Conservation (phyloP, 2,329 filamentous ascomycete genomes). For the Nectriaceae sp. region DNA sequence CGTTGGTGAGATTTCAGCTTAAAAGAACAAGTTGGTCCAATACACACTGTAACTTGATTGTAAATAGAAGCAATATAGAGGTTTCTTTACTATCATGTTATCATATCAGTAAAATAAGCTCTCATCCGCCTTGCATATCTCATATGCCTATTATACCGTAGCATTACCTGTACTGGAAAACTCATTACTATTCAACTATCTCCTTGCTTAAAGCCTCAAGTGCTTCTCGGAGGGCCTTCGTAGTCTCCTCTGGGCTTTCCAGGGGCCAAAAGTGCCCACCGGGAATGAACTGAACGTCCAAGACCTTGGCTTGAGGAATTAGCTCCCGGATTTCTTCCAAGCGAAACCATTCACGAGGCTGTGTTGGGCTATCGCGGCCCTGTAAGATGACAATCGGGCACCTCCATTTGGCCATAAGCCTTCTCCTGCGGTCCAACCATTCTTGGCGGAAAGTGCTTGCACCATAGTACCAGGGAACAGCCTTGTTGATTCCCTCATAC, state of each 20-base stretch:
- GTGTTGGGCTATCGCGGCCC: conserved; percentile 4
- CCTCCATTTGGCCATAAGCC: conserved; percentile 1
- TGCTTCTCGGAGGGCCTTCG: neutral
- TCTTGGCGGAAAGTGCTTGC: conserved; percentile 7
- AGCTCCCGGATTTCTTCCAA: conserved; percentile 1
- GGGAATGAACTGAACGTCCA: neutral
- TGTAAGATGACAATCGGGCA: conserved; percentile 6
- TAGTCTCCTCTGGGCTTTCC: neutral
- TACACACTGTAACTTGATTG: neutral
- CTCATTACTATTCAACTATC: no score
- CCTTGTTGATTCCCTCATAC: conserved; percentile 4
- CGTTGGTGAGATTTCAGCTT: no score
- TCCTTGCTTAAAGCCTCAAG: neutral
- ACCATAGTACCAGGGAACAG: conserved; percentile 2
- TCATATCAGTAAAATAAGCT: neutral
- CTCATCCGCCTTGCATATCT: neutral
- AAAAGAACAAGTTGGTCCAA: no score
- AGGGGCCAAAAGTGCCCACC: neutral
- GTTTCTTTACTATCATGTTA: neutral
- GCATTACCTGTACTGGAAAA: no score
- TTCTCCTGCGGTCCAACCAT: conserved; percentile 3
- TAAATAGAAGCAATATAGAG: neutral
- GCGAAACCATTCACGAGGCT: conserved; percentile 4
- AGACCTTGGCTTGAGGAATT: neutral
- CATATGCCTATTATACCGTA: neutral